Evolutionary conservation across 495 filamentous ascomycete genomes (phyloP).

Genomic region (Penicillium canariense): DNA sequence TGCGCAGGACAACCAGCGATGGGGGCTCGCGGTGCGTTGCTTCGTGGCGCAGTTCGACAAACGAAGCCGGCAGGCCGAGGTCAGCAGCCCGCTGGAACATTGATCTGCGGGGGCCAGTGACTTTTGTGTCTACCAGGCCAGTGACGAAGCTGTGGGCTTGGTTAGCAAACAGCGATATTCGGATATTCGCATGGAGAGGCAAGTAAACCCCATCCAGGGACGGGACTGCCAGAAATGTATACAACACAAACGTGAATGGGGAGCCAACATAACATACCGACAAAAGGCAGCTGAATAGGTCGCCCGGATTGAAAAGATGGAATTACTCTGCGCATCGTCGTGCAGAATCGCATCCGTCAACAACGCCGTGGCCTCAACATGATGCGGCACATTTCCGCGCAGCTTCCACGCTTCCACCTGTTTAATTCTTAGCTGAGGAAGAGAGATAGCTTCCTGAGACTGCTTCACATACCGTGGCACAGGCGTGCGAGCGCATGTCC

Average conservation of each 20-base stretch:
- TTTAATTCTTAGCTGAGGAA: constrained; percentile 3
- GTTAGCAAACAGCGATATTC: constrained; percentile 9
- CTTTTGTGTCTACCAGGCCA: constrained; percentile 74
- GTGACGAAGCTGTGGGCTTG: constrained; percentile 73
- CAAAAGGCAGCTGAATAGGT: constrained; percentile 61
- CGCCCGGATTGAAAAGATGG: constrained; percentile 53
- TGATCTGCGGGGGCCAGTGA: constrained; percentile 63
- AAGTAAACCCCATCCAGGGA: not conserved
- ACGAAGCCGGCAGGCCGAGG: constrained; percentile 73
- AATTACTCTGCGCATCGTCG: constrained; percentile 54
- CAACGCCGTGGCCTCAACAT: constrained; percentile 77
- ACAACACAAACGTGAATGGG: not conserved
- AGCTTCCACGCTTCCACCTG: constrained; percentile 57
- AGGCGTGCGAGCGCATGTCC: constrained; percentile 44
- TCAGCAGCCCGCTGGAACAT: constrained; percentile 81
- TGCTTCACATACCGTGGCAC: constrained; percentile 40
- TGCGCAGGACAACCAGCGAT: constrained; percentile 64
- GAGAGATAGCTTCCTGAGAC: not conserved
- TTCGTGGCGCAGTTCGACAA: constrained; percentile 88
- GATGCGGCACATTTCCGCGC: constrained; percentile 74
- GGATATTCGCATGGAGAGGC: not conserved
- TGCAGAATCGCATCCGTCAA: constrained; percentile 71
- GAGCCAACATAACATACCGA: constrained; percentile 40
- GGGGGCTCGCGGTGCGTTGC: constrained; percentile 87
- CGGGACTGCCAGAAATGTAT: no score